These are phyloP conservation scores for Clonostachys chloroleuca DNA, from an alignment of 2,329 filamentous ascomycete genomes.

Conservation along the genomic window DNA sequence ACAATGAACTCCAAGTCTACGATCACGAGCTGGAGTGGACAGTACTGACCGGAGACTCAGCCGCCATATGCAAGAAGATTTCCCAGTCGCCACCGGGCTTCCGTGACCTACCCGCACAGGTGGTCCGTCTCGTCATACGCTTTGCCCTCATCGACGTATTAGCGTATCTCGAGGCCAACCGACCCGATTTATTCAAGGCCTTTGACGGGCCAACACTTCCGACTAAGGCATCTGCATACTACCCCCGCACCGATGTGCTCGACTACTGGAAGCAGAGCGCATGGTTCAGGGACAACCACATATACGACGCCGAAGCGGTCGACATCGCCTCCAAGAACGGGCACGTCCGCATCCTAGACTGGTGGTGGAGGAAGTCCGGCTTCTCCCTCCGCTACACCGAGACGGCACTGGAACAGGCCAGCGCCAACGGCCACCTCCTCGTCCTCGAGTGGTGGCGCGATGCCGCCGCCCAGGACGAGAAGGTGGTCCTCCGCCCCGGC, in stretches of 20 bases:
- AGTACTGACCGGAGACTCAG: conserved; percentile 67
- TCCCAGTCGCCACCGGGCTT: conserved; percentile 67
- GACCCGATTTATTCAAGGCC: conserved; percentile 73
- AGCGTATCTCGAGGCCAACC: conserved; percentile 58
- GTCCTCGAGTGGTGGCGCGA: conserved; percentile 94
- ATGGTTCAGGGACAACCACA: conserved; percentile 76
- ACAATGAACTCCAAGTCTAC: conserved; percentile 65
- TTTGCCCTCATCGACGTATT: conserved; percentile 81
- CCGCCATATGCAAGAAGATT: conserved; percentile 70
- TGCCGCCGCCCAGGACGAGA: conserved; percentile 55
- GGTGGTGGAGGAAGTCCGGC: conserved; percentile 80
- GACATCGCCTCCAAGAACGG: conserved; percentile 85
- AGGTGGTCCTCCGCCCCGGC: conserved; percentile 68
- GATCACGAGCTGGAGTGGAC: conserved; percentile 82
- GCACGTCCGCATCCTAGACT: conserved; percentile 80
- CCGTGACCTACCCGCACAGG: conserved; percentile 68
- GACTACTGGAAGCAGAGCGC: conserved; percentile 88
- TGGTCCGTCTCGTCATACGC: conserved; percentile 86
- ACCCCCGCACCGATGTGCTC: conserved; percentile 77
- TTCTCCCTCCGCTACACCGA: conserved; percentile 83
- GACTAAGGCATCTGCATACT: conserved; percentile 83
- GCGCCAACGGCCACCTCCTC: conserved; percentile 74
- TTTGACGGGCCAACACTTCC: conserved; percentile 83
- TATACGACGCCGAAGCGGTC: conserved; percentile 76
- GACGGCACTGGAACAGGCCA: conserved; percentile 81